Evolutionary conservation across 768 basidiomycete species (phyloP).

Genomic region (Hericium alpestre): DNA sequence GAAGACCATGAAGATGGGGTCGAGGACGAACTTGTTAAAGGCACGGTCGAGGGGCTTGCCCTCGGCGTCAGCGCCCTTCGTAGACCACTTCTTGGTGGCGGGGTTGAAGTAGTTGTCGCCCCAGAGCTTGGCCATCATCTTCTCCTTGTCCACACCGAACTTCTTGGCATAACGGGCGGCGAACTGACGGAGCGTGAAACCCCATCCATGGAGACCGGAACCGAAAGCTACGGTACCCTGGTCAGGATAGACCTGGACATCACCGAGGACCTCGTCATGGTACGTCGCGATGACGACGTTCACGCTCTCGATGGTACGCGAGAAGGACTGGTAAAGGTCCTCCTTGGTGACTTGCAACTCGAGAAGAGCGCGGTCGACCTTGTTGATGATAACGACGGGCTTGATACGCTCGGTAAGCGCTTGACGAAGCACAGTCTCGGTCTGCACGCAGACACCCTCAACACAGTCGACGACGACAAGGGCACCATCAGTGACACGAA

Average conservation of each 20-base stretch:
- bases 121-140: slow-evolving; percentile 97
- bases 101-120: slow-evolving; percentile 99
- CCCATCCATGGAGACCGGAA: slow-evolving; percentile 99
- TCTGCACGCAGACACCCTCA: slow-evolving; percentile 99
- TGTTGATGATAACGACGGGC: slow-evolving; percentile 99
- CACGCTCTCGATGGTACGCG: slow-evolving; percentile 91
- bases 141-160: slow-evolving; percentile 97
- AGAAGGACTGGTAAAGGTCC: slow-evolving; percentile 94
- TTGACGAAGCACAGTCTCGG: slow-evolving; percentile 97
- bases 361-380: slow-evolving; percentile 97
- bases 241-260: slow-evolving; percentile 98
- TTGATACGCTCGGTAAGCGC: slow-evolving; percentile 97
- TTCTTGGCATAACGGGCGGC: slow-evolving; percentile 91
- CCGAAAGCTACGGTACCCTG: slow-evolving; percentile 97
- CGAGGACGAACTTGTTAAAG: slow-evolving; percentile 96
- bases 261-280: slow-evolving; percentile 86
- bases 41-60: slow-evolving; percentile 94
- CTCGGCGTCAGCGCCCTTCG: slow-evolving; percentile 59
- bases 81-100: slow-evolving; percentile 91
- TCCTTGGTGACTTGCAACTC: slow-evolving; percentile 98
- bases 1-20: slow-evolving; percentile 98
- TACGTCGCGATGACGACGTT: slow-evolving; percentile 99
- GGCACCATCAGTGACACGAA: slow-evolving; percentile 99
- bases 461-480: slow-evolving; percentile 99
- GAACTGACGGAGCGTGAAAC: slow-evolving; percentile 97